Evolutionary conservation across 495 filamentous ascomycete species (phyloP), one percentile per base, ranked within the genome.

Genomic region (Neohortaea acidophila): DNA sequence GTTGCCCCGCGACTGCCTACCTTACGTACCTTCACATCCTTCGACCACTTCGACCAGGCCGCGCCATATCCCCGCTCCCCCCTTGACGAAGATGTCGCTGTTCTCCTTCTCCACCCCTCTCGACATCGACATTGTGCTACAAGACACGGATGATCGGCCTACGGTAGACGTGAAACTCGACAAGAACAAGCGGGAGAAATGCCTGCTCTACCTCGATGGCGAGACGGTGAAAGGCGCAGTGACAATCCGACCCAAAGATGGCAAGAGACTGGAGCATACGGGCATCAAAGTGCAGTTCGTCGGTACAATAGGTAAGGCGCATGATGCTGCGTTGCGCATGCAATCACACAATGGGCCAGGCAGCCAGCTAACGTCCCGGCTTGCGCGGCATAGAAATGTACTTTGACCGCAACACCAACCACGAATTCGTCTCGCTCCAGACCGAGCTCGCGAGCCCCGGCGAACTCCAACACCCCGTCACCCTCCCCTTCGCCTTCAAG

Each of bases 251-350:
- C 89, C 91, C 8, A 99, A 99, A 64, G 89, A 99, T 73, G 91
- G 91, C 44, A 94, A 94, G 65, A 72, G 91, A 51, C 62, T 99
- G 54, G 89, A 99, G 57, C 89, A 99, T 58, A 96, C 87, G 7
- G 89, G 89, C 44, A 96, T 99, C 68, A 99, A 99, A 65, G 86
- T 99, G 51, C 91, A 99, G 59, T 99, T 99, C 65, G 94, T 99
- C 49, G 89, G 89, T 51, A 91, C 87, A 38, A 99, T 99, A 68
- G 87, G 85, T 89, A 53, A 32, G 66, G 14, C 21, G n/a, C 15
- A 39, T 13, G n/a, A 30, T 15, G 4, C 25, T n/a, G 17, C 10
- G 15, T 7, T 2, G 33, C 33, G 21, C 21, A 36, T 36, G 2
- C 9, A 13, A 7, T 21, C n/a, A 30, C 28, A 3, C 4, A 4